Evolutionary conservation across 176 grass and related monocot species (phyloP), one percentile per base, ranked within the genome.

Genomic region (Aechmea fasciata): DNA sequence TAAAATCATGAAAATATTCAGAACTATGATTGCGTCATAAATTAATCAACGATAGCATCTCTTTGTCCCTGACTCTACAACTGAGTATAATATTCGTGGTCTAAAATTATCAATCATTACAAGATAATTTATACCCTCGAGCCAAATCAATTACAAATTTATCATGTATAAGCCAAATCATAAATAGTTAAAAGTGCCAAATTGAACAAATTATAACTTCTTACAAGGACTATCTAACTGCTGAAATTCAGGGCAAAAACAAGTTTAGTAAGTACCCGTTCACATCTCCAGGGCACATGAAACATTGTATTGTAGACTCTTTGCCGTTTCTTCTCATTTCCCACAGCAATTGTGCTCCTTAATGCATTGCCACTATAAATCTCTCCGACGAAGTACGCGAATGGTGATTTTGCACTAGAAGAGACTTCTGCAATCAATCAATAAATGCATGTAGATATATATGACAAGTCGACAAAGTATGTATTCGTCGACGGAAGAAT

Each of bases 261-360:
- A 65, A 65, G 25, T 18, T 29, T 65, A 13, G 11, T 13, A 68
- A 70, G 69, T 90, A 99, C 94, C 90, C 90, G 87, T 77, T 99
- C 94, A 64, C 94, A 99, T 88, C 94, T 90, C 94, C 89, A 99
- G 25, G 89, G 94, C 68, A 99, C 89, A 90, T 99, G 94, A 83
- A 99, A 99, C 94, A 99, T 93, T 50, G 84, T 93, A 79, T 93
- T 99, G 75, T 99, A 99, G 57, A 99, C 90, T 28, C 94, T 51
- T 62, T 93, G 89, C 68, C 94, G 79, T 75, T 99, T 99, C 80
- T 93, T 99, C 51, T 99, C 94, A 78, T 99, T 99, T 25, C 94
- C 94, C 52, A 82, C 94, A 55, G 94, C 73, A 55, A 99, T 93
- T 80, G 94, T 99, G 77, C 94, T 85, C 85, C 94, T 93, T 59